A percentile compares a stretch with the other conserved stretches of the same genome.
These are phyloP conservation scores for Salinomyces thailandicus DNA, from an alignment of 2,329 filamentous ascomycete genomes.

Conservation along the genomic window DNA sequence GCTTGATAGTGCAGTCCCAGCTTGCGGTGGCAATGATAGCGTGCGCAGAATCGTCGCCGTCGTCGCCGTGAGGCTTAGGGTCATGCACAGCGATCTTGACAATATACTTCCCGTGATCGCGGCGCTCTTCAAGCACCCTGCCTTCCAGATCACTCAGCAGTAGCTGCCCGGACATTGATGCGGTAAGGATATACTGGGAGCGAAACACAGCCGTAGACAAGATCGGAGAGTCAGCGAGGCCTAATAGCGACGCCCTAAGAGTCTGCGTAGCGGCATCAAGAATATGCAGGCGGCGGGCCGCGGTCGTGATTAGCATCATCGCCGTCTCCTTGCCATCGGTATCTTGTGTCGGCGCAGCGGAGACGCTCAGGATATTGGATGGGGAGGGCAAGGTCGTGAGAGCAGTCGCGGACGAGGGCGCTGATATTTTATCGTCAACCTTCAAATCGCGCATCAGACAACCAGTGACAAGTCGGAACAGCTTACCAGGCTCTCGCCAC, in stretches of 20 bases:
- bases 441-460: not conserved
- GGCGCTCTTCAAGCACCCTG: constrained; percentile 37
- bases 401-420: constrained; percentile 34
- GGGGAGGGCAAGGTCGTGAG: constrained; percentile 34
- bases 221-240: constrained; percentile 43
- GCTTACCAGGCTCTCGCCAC: constrained; percentile 39
- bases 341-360: constrained; percentile 13
- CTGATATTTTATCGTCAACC: constrained; percentile 21
- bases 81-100: constrained; percentile 40
- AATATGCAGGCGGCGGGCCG: constrained; percentile 40
- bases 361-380: constrained; percentile 41
- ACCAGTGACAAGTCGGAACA: no score
- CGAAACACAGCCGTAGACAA: constrained; percentile 40
- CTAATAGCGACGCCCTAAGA: constrained; percentile 28
- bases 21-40: constrained; percentile 46
- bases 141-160: constrained; percentile 36
- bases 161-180: constrained; percentile 51
- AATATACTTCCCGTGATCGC: constrained; percentile 50
- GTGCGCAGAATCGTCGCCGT: constrained; percentile 6
- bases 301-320: constrained; percentile 35
- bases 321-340: constrained; percentile 5
- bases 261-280: constrained; percentile 29
- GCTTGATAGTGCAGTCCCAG: constrained; percentile 48
- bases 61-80: no score
- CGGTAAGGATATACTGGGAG: constrained; percentile 39